Evolutionary conservation across 306 rosid genomes (phyloP).

Genomic region (Lablab purpureus): DNA sequence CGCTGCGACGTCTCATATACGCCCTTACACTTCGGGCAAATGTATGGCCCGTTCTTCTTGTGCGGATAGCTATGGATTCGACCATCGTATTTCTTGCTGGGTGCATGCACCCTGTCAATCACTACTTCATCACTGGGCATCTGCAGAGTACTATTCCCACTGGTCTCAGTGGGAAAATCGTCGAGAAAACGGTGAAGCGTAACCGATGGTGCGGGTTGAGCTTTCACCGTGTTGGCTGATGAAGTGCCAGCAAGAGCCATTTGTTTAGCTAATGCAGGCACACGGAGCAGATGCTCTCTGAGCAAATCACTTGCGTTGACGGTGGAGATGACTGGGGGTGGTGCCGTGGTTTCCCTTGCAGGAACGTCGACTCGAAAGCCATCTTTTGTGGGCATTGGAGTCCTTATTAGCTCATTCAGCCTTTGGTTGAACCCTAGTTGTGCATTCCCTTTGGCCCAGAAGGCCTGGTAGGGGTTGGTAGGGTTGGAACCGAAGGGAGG

Average conservation of each 20-base stretch:
- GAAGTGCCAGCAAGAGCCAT: neutral
- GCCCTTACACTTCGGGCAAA: constrained; percentile 13
- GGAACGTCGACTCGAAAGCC: no score
- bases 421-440: neutral
- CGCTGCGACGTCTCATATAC: neutral
- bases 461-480: no score
- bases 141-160: no score
- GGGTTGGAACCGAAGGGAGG: neutral
- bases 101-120: neutral
- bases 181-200: no score
- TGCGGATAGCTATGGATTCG: constrained; percentile 5
- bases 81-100: constrained; percentile 22
- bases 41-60: constrained; percentile 40
- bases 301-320: neutral
- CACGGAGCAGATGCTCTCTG: neutral
- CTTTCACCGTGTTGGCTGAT: neutral
- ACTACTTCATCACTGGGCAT: neutral
- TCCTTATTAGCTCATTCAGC: neutral
- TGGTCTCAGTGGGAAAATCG: no score
- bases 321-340: no score
- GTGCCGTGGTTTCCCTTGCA: neutral
- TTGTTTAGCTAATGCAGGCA: neutral
- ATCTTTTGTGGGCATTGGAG: no score
- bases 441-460: no score
- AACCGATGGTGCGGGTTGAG: neutral